Conservation (phyloP, 805 yeast genomes). For the Hanseniaspora taiwanica region DNA sequence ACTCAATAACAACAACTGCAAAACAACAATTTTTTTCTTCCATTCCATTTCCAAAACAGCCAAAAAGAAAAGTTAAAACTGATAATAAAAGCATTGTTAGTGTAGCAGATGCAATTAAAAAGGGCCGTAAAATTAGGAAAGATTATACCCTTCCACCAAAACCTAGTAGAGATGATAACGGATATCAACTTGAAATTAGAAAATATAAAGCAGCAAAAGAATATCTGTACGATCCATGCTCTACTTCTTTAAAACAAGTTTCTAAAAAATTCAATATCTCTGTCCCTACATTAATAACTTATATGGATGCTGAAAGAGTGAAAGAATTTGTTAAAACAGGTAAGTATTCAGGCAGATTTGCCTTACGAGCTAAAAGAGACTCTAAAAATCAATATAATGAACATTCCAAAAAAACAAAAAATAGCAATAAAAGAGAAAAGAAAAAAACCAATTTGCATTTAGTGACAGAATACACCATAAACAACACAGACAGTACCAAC, state of each 20-base stretch:
- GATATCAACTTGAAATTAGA: constrained; percentile 4
- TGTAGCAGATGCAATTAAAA: constrained; percentile 3
- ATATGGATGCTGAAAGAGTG: constrained; percentile 6
- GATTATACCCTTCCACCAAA: constrained; percentile 7
- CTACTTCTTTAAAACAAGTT: constrained; percentile 5
- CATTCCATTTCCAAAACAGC: too few species aligned
- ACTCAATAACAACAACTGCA: not conserved
- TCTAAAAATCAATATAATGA: constrained; percentile 6
- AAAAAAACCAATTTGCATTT: not conserved
- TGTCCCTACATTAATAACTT: constrained; percentile 6
- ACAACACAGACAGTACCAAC: not conserved
- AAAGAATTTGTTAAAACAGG: constrained; percentile 5
- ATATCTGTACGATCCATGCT: constrained; percentile 3
- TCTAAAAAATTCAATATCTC: constrained; percentile 4
- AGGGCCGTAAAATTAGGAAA: constrained; percentile 7
- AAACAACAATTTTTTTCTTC: not conserved
- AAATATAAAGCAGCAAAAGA: constrained; percentile 7
- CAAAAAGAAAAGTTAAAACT: too few species aligned
- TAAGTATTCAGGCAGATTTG: constrained; percentile 5
- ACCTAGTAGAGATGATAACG: constrained; percentile 1
- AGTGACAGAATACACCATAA: too few species aligned
- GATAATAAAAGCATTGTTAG: too few species aligned
- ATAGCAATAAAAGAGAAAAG: not conserved
- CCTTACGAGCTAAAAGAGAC: constrained; percentile 5
- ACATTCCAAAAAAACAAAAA: not conserved